Evolutionary conservation across 2,329 filamentous ascomycete species (phyloP), one percentile per base, ranked within the genome.

Genomic region (Pseudogymnoascus sp.): DNA sequence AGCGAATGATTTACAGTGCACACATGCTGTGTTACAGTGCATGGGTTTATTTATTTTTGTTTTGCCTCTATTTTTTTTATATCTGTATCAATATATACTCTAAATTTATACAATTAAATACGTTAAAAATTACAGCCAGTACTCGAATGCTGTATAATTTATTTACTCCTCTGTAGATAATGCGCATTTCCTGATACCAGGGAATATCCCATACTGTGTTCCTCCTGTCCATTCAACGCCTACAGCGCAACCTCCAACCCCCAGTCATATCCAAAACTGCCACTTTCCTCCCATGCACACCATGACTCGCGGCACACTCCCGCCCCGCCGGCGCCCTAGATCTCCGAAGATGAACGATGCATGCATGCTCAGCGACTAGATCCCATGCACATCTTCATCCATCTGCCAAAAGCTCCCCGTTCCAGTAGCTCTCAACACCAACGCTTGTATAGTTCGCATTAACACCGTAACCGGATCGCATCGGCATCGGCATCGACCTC

Each of bases 391-490:
- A 23, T 28, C 23, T 28, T 28, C 7, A 28, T 13, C 45, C 45
- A 51, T 51, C 45, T 28, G 45, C 45, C 23, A 51, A 51, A 51
- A 28, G 23, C 45, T 51, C 45, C 28, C 14, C 45, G 6, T 13
- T 51, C 23, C 45, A 51, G 45, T 51, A 51, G 45, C 23, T 51
- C 23, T 51, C 21, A 28, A 4, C 45, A 28, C 14, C 45, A 51
- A 13, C 45, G 45, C 45, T 51, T 51, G 45, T 51, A 28, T 51
- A 51, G 45, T 51, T 51, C 45, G 45, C 45, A 51, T 51, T 51
- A 16, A 51, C 23, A 51, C 14, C 21, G 23, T 14, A 51, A 51
- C 23, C 4, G 45, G 13, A 25, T 25, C 43, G 45, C 45, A 51
- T 51, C 23, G 45, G 21, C 31, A 34, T 34, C 31, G 31, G 10